Conservation (phyloP, 345 rosid genomes). For the Chamaenerion angustifolium region DNA sequence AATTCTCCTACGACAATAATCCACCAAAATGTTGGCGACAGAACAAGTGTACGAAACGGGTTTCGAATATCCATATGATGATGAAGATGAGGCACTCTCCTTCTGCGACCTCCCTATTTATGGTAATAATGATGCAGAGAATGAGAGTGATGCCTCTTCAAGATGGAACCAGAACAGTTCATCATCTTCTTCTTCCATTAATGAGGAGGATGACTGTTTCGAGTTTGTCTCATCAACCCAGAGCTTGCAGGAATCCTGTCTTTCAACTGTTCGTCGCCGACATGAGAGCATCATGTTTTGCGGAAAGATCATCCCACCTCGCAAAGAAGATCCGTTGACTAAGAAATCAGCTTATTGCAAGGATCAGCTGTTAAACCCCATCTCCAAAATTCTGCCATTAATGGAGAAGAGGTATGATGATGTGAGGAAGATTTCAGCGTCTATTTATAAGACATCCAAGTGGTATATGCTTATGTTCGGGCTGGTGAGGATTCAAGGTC, state of each 20-base stretch:
- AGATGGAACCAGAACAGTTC: slow-evolving; percentile 7
- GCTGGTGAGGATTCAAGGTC: slow-evolving; percentile 22
- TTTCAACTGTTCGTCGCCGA: no score
- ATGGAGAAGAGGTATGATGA: no score
- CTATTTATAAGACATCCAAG: slow-evolving; percentile 12
- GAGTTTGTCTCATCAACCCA: slow-evolving; percentile 24
- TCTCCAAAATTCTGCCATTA: no score
- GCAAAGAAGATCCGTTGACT: slow-evolving; percentile 5
- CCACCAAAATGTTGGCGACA: no score
- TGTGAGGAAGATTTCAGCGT: no score
- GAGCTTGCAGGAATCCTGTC: not conserved
- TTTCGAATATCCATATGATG: no score
- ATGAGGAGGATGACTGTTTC: slow-evolving; percentile 24
- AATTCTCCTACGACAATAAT: no score
- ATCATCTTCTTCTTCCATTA: not conserved
- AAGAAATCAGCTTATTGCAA: no score
- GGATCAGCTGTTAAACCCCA: no score
- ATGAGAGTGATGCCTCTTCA: slow-evolving; percentile 7
- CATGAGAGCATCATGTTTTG: slow-evolving; percentile 33
- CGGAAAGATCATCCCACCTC: slow-evolving; percentile 30
- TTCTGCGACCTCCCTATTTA: slow-evolving; percentile 31
- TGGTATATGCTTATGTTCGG: slow-evolving; percentile 40
- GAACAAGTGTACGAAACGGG: no score
- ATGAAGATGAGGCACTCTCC: slow-evolving; percentile 41
- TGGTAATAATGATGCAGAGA: slow-evolving; percentile 6